phyloP scores from a whole-genome alignment of 108 stramenopile genomes.

The Nannochloropsis oceanica region DNA sequence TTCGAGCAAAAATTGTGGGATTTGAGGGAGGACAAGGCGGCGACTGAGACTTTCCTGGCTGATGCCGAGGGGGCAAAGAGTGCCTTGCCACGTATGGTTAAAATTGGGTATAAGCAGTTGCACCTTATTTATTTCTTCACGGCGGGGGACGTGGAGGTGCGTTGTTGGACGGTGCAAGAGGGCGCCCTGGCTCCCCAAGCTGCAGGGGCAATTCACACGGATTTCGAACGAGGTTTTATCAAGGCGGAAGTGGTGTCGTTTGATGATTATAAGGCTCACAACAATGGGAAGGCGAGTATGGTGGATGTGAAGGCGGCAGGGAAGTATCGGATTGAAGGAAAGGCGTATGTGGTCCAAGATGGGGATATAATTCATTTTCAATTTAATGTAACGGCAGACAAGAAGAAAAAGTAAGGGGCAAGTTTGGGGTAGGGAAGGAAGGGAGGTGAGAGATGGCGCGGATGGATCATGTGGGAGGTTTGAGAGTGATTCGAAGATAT shows the following conservation, averaged over 20 bases:
- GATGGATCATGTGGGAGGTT: not conserved
- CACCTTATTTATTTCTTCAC: slow-evolving; percentile 96
- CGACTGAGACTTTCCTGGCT: slow-evolving; percentile 21
- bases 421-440: not conserved
- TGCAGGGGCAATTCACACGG: slow-evolving; percentile 96
- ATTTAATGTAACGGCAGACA: slow-evolving; percentile 32
- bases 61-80: slow-evolving; percentile 34
- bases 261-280: slow-evolving; percentile 87
- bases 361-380: slow-evolving; percentile 56
- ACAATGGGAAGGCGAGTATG: slow-evolving; percentile 59
- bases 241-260: slow-evolving; percentile 90
- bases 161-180: slow-evolving; percentile 95
- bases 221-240: slow-evolving; percentile 99
- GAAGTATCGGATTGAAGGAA: slow-evolving; percentile 94
- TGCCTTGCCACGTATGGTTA: slow-evolving; percentile 87
- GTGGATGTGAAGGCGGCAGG: slow-evolving; percentile 87
- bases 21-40: slow-evolving; percentile 43
- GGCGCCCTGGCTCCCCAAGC: slow-evolving; percentile 72
- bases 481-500: no score
- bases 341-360: slow-evolving; percentile 68
- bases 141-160: slow-evolving; percentile 94
- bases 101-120: slow-evolving; percentile 79
- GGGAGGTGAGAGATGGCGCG: not conserved
- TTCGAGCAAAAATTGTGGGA: slow-evolving; percentile 82
- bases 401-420: slow-evolving; percentile 15